Percentiles rank a stretch among this genome's conserved stretches.
Conservation (phyloP, 345 rosid species). For the Brassica nigra region DNA sequence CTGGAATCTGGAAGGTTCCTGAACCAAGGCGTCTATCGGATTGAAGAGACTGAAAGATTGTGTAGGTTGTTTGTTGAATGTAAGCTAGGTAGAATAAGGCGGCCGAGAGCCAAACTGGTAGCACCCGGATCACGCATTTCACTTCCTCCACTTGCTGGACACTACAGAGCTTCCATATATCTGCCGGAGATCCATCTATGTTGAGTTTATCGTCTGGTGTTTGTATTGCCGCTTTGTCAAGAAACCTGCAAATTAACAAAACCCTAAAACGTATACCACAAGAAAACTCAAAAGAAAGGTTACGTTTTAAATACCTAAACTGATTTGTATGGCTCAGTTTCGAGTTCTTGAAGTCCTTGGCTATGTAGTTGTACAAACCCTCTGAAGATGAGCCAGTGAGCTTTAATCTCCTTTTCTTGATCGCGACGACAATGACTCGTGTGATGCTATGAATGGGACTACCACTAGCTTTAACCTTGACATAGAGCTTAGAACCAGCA, state of each 20-base stretch:
- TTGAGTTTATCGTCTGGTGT: slow-evolving; percentile 46
- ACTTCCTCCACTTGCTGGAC: slow-evolving; percentile 68
- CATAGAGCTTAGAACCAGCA: slow-evolving; percentile 67
- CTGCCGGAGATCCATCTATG: slow-evolving; percentile 46
- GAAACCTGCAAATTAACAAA: slow-evolving; percentile 40
- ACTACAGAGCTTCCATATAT: slow-evolving; percentile 71
- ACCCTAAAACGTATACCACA: slow-evolving; percentile 4
- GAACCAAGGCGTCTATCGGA: slow-evolving; percentile 47
- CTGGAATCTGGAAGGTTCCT: slow-evolving; percentile 53
- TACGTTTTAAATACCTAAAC: slow-evolving; percentile 28
- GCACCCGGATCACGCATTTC: slow-evolving; percentile 56
- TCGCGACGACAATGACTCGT: slow-evolving; percentile 51
- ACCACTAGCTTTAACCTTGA: slow-evolving; percentile 67
- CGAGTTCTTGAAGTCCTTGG: slow-evolving; percentile 36
- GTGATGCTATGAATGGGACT: slow-evolving; percentile 67
- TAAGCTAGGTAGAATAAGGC: slow-evolving; percentile 46
- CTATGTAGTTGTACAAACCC: slow-evolving; percentile 30
- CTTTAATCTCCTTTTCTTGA: slow-evolving; percentile 52
- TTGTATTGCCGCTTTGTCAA: slow-evolving; percentile 65
- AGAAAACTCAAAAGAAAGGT: not conserved
- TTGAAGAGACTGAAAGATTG: slow-evolving; percentile 63
- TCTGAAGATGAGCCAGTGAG: slow-evolving; percentile 29
- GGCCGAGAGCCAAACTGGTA: slow-evolving; percentile 65
- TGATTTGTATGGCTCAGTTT: slow-evolving; percentile 39
- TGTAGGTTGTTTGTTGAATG: slow-evolving; percentile 57